Percentiles rank a stretch among this genome's conserved stretches.
phyloP scores from a whole-genome alignment of 2,329 filamentous ascomycete genomes.

The Hypoxylon sp. region DNA sequence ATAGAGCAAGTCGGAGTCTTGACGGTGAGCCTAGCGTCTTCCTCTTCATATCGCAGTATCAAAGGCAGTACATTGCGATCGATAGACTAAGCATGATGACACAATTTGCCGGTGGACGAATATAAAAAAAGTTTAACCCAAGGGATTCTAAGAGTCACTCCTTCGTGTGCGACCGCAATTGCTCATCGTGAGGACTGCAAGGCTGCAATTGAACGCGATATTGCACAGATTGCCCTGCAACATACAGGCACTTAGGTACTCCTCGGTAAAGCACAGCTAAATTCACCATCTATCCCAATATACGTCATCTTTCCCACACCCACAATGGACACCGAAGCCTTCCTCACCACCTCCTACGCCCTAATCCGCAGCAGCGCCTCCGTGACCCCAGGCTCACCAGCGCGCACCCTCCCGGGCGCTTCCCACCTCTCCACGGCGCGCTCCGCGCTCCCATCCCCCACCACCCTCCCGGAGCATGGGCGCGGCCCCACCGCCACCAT shows the following conservation, averaged over 20 bases:
- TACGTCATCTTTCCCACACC: not conserved
- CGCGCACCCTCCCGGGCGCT: conserved; percentile 59
- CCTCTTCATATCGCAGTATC: not conserved
- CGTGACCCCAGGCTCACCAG: conserved; percentile 34
- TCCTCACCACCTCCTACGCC: conserved; percentile 44
- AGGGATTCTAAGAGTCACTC: not conserved
- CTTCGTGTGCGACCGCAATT: not conserved
- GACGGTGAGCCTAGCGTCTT: conserved; percentile 10
- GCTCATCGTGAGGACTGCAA: not conserved
- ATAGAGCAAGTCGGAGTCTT: not conserved
- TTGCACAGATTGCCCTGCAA: not conserved
- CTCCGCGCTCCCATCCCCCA: conserved; percentile 57
- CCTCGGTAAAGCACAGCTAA: not conserved
- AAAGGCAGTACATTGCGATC: conserved; percentile 51
- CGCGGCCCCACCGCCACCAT: conserved; percentile 55
- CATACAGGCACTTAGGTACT: not conserved
- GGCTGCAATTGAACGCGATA: no score
- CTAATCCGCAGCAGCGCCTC: conserved; percentile 46
- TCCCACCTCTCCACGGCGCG: conserved; percentile 57
- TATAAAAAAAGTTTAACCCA: conserved; percentile 8
- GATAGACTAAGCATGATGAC: conserved; percentile 40
- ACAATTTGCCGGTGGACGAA: conserved; percentile 2
- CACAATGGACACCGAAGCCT: conserved; percentile 35
- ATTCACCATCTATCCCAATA: not conserved
- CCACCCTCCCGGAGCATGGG: conserved; percentile 53